phyloP scores from a whole-genome alignment of 306 rosid species.

The Corylus americana region DNA sequence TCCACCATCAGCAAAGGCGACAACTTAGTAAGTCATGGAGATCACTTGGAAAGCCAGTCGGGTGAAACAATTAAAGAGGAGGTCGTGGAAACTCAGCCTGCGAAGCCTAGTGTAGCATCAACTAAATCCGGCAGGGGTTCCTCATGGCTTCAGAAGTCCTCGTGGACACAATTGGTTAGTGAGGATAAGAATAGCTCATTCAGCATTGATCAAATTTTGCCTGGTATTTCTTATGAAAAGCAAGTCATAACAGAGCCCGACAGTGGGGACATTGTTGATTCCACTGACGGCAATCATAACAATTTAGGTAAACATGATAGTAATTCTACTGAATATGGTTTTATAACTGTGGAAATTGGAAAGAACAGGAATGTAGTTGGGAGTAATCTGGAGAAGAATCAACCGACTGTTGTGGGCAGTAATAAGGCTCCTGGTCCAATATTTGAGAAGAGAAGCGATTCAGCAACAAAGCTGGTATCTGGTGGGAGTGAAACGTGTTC shows the following conservation, averaged over 20 bases:
- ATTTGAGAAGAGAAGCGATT: conserved; percentile 32
- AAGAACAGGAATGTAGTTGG: neutral
- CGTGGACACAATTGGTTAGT: conserved; percentile 79
- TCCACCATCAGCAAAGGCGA: conserved; percentile 25
- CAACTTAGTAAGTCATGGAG: conserved; percentile 19
- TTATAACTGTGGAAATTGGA: conserved; percentile 17
- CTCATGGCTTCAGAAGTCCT: conserved; percentile 66
- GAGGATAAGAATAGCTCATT: conserved; percentile 43
- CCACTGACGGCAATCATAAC: conserved; percentile 27
- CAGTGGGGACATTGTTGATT: conserved; percentile 20
- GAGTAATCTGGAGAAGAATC: conserved; percentile 27
- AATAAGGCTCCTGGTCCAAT: conserved; percentile 24
- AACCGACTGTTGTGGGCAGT: conserved; percentile 28
- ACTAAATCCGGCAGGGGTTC: conserved; percentile 59
- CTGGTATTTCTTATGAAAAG: conserved; percentile 41
- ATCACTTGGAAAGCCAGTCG: neutral
- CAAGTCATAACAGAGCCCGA: conserved; percentile 26
- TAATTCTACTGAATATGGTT: conserved; percentile 23
- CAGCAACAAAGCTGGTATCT: conserved; percentile 32
- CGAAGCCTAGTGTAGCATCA: conserved; percentile 24
- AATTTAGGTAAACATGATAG: conserved; percentile 22
- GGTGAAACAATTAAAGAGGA: conserved; percentile 10
- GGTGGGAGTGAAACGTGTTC: conserved; percentile 54
- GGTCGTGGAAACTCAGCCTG: conserved; percentile 38
- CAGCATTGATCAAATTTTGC: conserved; percentile 63